These are phyloP conservation scores for Aquilaria sinensis DNA, from an alignment of 345 rosid species.

Conservation along the genomic window DNA sequence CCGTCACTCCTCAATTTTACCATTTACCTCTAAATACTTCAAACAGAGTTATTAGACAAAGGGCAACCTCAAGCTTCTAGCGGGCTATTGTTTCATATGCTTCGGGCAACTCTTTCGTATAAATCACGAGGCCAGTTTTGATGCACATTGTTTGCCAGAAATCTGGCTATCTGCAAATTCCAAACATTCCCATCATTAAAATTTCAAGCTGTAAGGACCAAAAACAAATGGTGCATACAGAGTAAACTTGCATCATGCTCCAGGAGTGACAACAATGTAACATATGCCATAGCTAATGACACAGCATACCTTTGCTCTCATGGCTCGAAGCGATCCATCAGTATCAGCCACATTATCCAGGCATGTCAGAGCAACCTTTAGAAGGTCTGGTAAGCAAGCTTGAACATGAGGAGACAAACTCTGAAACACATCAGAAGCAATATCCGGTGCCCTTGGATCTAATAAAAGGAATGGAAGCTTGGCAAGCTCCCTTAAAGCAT, in stretches of 20 bases:
- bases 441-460: constrained; percentile 76
- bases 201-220: too few species aligned
- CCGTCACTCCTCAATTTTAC: background rate
- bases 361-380: constrained; percentile 77
- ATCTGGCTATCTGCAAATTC: constrained; percentile 65
- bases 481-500: constrained; percentile 88
- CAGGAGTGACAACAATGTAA: background rate
- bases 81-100: constrained; percentile 43
- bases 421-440: constrained; percentile 43
- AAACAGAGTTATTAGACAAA: background rate
- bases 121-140: constrained; percentile 90
- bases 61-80: background rate
- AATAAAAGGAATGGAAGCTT: constrained; percentile 84
- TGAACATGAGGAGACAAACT: constrained; percentile 78
- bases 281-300: background rate
- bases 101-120: constrained; percentile 69
- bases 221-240: too few species aligned
- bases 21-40: background rate
- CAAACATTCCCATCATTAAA: background rate
- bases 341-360: constrained; percentile 81
- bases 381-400: constrained; percentile 81
- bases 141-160: constrained; percentile 78
- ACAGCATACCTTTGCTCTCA: constrained; percentile 79
- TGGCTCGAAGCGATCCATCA: constrained; percentile 83
- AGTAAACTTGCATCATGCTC: too few species aligned